A percentile compares a stretch with the other conserved stretches of the same genome.
These are phyloP conservation scores for Cichorium intybus DNA, from an alignment of 140 eudicot species.

Conservation along the genomic window DNA sequence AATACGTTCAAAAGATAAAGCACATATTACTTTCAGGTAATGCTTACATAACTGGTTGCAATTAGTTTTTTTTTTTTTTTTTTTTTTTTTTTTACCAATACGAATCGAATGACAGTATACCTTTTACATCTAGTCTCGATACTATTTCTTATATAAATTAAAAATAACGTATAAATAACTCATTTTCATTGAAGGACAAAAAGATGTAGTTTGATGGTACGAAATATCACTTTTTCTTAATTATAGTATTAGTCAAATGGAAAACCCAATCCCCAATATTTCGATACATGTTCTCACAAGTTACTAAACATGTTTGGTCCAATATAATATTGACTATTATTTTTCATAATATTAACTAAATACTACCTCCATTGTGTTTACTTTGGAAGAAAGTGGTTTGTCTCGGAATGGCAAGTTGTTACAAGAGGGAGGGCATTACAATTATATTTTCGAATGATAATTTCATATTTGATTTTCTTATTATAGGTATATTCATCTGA, in stretches of 20 bases:
- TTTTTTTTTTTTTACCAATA: too few relatives aligned
- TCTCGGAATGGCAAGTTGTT: too few relatives aligned
- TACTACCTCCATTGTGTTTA: constrained; percentile 1
- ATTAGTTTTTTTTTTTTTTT: too few relatives aligned
- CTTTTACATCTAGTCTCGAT: too few relatives aligned
- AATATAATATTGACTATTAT: constrained; percentile 7
- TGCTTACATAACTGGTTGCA: too few relatives aligned
- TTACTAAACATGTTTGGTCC: constrained; percentile 27
- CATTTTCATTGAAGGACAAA: background rate
- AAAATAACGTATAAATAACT: background rate
- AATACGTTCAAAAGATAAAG: too few relatives aligned
- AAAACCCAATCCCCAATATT: constrained; percentile 32
- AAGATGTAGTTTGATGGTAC: background rate
- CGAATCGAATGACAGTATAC: too few relatives aligned
- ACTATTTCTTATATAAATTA: background rate
- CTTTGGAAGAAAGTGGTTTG: constrained; percentile 27
- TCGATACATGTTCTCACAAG: constrained; percentile 30
- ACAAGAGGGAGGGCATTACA: too few relatives aligned
- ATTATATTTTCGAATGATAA: too few relatives aligned
- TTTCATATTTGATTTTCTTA: too few relatives aligned
- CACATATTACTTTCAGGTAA: too few relatives aligned
- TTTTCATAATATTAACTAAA: background rate
- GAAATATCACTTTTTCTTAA: constrained; percentile 4
- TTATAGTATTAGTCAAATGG: constrained; percentile 15
- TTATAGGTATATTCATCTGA: too few relatives aligned